phyloP scores from a whole-genome alignment of 768 basidiomycete species.

The Suillus clintonianus region DNA sequence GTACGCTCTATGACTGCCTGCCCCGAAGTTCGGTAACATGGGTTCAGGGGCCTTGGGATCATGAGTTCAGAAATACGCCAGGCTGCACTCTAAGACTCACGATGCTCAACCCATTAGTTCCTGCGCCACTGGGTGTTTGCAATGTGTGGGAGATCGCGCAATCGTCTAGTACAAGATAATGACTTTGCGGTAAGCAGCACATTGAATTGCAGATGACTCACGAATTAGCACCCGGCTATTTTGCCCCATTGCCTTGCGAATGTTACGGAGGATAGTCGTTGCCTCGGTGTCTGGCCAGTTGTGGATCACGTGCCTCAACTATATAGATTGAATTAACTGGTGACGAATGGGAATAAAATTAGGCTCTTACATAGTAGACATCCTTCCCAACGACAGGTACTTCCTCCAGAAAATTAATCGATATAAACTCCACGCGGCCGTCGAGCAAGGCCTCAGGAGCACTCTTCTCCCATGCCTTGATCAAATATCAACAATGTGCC shows the following conservation, averaged over 20 bases:
- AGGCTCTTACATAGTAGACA: constrained; percentile 23
- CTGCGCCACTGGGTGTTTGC: constrained; percentile 4
- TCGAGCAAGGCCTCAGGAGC: constrained; percentile 19
- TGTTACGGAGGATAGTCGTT: constrained; percentile 29
- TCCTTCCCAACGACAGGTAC: constrained; percentile 17
- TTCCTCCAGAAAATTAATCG: constrained; percentile 23
- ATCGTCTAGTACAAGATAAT: constrained; percentile 18
- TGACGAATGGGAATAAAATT: background rate
- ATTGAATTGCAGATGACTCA: constrained; percentile 11
- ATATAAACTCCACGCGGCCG: constrained; percentile 14
- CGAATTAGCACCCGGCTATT: constrained; percentile 35
- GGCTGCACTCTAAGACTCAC: background rate
- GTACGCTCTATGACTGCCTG: constrained; percentile 41
- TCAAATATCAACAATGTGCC: background rate
- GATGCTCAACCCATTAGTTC: background rate
- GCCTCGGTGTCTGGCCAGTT: constrained; percentile 40
- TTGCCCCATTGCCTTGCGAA: constrained; percentile 29
- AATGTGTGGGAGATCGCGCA: constrained; percentile 17
- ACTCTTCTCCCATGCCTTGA: constrained; percentile 13
- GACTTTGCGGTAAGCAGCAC: background rate
- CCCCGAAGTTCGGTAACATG: constrained; percentile 49
- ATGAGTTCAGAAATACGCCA: background rate
- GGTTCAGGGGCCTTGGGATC: constrained; percentile 42
- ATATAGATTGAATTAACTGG: background rate
- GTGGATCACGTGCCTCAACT: constrained; percentile 33